These are phyloP conservation scores for Pseudogymnoascus sp. DNA, from an alignment of 2,329 filamentous ascomycete genomes.

Conservation along the genomic window DNA sequence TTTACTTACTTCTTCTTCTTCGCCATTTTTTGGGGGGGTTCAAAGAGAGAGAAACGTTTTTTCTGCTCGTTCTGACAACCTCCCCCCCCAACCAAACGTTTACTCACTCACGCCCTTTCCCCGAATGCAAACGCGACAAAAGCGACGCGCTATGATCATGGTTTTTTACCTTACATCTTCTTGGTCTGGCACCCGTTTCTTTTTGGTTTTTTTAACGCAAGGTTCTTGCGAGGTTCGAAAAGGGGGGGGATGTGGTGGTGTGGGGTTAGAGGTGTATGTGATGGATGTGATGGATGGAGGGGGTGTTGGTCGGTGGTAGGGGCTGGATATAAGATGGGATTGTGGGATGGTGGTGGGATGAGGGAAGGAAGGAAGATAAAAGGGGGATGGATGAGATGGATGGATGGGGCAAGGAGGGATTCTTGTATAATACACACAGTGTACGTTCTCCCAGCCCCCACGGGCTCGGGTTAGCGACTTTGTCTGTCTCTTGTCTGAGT, in stretches of 20 bases:
- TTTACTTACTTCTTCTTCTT: too few species aligned
- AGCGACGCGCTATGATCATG: not conserved
- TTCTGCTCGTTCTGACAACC: too few species aligned
- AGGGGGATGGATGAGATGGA: too few species aligned
- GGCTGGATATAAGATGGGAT: not conserved
- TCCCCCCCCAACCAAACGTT: not conserved
- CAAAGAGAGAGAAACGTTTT: not conserved
- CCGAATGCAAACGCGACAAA: not conserved
- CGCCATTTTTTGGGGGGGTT: not conserved
- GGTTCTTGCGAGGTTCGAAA: not conserved
- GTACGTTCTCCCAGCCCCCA: not conserved
- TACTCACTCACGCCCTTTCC: not conserved
- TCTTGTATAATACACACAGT: not conserved
- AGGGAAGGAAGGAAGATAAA: not conserved
- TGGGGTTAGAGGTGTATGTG: not conserved
- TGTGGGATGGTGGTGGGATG: not conserved
- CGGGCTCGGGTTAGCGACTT: not conserved
- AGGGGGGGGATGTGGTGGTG: not conserved
- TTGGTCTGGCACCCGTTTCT: not conserved
- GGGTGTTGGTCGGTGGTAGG: not conserved
- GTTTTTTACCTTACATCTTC: not conserved
- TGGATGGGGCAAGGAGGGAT: not conserved
- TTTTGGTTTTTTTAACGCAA: not conserved
- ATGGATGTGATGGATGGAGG: not conserved
- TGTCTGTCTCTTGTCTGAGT: not conserved